phyloP scores from a whole-genome alignment of 1,284 basidiomycete species.

The Malassezia slooffiae region DNA sequence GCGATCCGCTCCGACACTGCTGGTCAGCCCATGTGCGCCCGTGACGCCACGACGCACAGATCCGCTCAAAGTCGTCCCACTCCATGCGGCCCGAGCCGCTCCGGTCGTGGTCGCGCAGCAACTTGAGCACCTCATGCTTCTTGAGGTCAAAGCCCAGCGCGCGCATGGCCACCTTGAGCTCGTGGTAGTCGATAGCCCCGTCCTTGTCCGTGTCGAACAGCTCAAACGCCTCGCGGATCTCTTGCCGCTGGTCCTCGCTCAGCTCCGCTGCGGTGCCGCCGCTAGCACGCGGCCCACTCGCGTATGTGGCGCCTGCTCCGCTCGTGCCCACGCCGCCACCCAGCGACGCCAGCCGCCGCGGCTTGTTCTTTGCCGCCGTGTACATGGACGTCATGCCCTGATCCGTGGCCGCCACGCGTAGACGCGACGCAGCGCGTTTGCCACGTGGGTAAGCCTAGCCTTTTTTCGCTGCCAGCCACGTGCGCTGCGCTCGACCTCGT shows the following conservation, averaged over 20 bases:
- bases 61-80: slow-evolving; percentile 85
- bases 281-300: background rate
- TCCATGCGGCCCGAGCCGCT: slow-evolving; percentile 81
- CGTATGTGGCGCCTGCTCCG: slow-evolving; percentile 1
- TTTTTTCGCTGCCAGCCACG: background rate
- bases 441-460: background rate
- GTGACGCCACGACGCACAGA: slow-evolving; percentile 60
- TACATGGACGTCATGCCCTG: background rate
- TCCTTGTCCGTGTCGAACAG: slow-evolving; percentile 99
- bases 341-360: slow-evolving; percentile 12
- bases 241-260: slow-evolving; percentile 86
- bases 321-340: background rate
- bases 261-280: slow-evolving; percentile 48
- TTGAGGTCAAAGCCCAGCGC: slow-evolving; percentile 95
- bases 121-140: slow-evolving; percentile 92
- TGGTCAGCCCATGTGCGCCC: background rate
- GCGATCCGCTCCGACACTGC: slow-evolving; percentile 89
- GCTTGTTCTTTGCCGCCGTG: slow-evolving; percentile 1
- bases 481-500: no score
- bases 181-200: slow-evolving; percentile 72
- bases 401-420: background rate
- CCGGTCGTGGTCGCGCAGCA: slow-evolving; percentile 84
- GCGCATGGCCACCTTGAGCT: slow-evolving; percentile 95
- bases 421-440: background rate
- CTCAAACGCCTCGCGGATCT: slow-evolving; percentile 98